Percentiles rank a stretch among this genome's conserved stretches.
These are phyloP conservation scores for Candolleomyces eurysporus DNA, from an alignment of 768 basidiomycete genomes.

Conservation along the genomic window DNA sequence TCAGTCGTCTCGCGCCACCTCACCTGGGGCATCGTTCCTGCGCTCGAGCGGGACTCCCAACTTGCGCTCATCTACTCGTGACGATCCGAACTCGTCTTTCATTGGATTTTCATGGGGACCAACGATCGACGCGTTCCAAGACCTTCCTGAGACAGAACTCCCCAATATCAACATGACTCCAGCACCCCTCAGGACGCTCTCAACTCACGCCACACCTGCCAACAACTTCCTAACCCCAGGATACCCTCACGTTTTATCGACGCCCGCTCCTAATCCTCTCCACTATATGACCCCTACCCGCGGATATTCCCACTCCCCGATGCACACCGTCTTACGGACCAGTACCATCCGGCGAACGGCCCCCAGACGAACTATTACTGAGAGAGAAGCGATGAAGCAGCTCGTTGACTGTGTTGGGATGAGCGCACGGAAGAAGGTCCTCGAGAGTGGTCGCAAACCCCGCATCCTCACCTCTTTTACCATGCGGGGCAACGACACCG, in stretches of 20 bases:
- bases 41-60: constrained; percentile 40
- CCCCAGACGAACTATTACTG: constrained; percentile 61
- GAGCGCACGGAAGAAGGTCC: constrained; percentile 82
- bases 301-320: constrained; percentile 32
- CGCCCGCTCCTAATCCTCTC: constrained; percentile 18
- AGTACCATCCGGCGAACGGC: constrained; percentile 51
- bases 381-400: constrained; percentile 85
- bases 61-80: constrained; percentile 22
- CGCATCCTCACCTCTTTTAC: constrained; percentile 33
- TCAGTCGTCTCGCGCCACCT: constrained; percentile 59
- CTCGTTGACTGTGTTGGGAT: constrained; percentile 83
- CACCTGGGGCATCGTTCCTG: constrained; percentile 45
- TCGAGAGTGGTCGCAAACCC: constrained; percentile 82
- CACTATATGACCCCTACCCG: constrained; percentile 65
- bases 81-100: constrained; percentile 44
- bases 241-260: constrained; percentile 15
- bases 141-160: constrained; percentile 5
- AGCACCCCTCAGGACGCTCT: constrained; percentile 22
- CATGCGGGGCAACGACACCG: neutral
- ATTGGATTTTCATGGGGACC: constrained; percentile 94
- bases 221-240: constrained; percentile 5
- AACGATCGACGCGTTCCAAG: constrained; percentile 53
- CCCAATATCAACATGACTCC: constrained; percentile 19
- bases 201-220: constrained; percentile 19
- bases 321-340: constrained; percentile 51